Evolutionary conservation across 495 filamentous ascomycete species (phyloP).

Genomic region (Penicillium cosmopolitanum): DNA sequence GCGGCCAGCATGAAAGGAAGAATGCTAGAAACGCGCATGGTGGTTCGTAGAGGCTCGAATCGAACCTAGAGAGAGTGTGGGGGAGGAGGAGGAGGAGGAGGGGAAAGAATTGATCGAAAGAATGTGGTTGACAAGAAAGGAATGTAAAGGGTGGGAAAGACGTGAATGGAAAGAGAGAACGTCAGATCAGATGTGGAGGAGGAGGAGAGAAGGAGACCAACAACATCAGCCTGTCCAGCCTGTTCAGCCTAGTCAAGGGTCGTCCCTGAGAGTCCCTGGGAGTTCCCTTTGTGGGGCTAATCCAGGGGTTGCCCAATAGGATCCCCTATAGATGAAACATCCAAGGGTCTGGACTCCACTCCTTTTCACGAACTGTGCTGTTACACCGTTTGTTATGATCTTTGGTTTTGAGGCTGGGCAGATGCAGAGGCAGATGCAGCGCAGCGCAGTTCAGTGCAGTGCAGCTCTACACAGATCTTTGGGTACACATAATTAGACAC

Average conservation of each 20-base stretch:
- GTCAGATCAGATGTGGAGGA: conserved; percentile 4
- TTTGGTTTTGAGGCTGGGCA: no score
- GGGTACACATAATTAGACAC: no score
- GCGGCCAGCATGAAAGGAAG: conserved; percentile 46
- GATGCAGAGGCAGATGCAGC: no score
- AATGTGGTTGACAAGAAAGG: background rate
- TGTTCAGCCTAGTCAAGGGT: background rate
- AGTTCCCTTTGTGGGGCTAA: background rate
- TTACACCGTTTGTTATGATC: no score
- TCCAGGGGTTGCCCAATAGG: background rate
- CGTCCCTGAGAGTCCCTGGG: background rate
- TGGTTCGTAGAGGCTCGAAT: conserved; percentile 19
- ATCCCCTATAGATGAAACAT: background rate
- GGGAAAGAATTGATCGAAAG: conserved; percentile 8
- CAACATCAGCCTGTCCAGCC: no score
- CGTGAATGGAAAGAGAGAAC: background rate
- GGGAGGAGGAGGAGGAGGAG: background rate
- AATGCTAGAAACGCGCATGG: conserved; percentile 49
- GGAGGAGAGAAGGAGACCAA: background rate
- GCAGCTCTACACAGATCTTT: no score
- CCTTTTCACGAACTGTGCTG: no score
- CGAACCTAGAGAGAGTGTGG: background rate
- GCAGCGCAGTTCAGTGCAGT: no score
- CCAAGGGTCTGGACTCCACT: conserved; percentile 4
- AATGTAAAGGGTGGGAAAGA: background rate